Conservation (phyloP, 257 asterid species). For the Solanum microdontum region DNA sequence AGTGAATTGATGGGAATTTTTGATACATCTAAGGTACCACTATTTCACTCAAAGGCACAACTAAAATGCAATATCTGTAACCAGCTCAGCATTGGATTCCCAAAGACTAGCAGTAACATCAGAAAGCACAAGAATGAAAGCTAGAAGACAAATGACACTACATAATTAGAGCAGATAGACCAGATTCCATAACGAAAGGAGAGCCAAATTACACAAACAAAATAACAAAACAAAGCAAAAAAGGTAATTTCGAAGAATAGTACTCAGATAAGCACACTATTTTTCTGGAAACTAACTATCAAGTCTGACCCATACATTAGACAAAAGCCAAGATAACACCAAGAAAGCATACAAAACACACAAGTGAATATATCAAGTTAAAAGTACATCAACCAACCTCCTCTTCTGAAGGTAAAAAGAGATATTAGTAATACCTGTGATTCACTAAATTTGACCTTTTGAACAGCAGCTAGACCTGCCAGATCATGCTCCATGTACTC, state of each 20-base stretch:
- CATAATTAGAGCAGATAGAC: not conserved
- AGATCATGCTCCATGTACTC: conserved; percentile 99
- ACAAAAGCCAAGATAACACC: not conserved
- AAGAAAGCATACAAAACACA: not conserved
- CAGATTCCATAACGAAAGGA: not conserved
- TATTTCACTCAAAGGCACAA: not conserved
- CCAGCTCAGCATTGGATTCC: not conserved
- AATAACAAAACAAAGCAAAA: not conserved
- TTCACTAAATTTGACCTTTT: conserved; percentile 50
- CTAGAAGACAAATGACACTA: not conserved
- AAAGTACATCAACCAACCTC: not conserved
- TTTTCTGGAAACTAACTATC: not conserved
- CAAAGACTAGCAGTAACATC: not conserved
- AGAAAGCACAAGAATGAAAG: conserved; percentile 3
- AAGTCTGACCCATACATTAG: not conserved
- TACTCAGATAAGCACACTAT: not conserved
- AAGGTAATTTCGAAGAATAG: not conserved
- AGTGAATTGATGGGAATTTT: not conserved
- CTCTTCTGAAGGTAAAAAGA: not conserved
- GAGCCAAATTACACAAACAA: not conserved
- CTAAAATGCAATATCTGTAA: not conserved
- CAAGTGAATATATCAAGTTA: not conserved
- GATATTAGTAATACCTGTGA: conserved; percentile 43
- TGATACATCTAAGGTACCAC: not conserved
- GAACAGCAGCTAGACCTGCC: conserved; percentile 75